Evolutionary conservation across 768 basidiomycete species (phyloP).

Genomic region (Panaeolus cyanescens): DNA sequence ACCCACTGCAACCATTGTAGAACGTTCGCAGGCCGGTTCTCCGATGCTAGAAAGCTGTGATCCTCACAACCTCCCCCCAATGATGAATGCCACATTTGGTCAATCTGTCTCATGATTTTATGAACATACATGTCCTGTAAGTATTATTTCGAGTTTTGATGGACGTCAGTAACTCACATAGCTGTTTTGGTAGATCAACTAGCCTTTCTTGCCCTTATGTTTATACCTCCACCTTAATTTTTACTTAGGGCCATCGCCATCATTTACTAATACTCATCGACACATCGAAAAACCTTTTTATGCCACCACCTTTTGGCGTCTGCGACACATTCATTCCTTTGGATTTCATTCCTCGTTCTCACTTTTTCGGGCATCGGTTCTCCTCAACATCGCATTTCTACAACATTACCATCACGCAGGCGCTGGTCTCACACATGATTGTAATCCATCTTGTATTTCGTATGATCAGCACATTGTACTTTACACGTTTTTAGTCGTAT

Average conservation of each 20-base stretch:
- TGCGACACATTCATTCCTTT: background rate
- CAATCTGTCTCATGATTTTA: conserved; percentile 22
- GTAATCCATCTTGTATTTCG: background rate
- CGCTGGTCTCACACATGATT: background rate
- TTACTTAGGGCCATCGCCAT: background rate
- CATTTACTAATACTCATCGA: background rate
- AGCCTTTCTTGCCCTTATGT: background rate
- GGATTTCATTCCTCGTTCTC: background rate
- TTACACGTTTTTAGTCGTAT: background rate
- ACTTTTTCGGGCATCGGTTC: background rate
- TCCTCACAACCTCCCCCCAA: conserved; percentile 28
- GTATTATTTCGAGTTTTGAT: background rate
- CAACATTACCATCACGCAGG: background rate
- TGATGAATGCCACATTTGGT: conserved; percentile 20
- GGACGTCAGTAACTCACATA: background rate
- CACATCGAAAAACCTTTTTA: background rate
- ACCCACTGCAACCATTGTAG: conserved; percentile 48
- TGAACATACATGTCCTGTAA: background rate
- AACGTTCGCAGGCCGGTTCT: conserved; percentile 49
- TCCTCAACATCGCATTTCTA: background rate
- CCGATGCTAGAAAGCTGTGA: conserved; percentile 36
- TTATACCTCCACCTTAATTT: conserved; percentile 1
- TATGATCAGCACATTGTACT: background rate
- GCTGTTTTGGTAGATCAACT: background rate
- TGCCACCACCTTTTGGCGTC: background rate